Evolutionary conservation across 148 eudicot genomes (phyloP), one percentile per base, ranked within the genome.

Genomic region (Cornus suecica): DNA sequence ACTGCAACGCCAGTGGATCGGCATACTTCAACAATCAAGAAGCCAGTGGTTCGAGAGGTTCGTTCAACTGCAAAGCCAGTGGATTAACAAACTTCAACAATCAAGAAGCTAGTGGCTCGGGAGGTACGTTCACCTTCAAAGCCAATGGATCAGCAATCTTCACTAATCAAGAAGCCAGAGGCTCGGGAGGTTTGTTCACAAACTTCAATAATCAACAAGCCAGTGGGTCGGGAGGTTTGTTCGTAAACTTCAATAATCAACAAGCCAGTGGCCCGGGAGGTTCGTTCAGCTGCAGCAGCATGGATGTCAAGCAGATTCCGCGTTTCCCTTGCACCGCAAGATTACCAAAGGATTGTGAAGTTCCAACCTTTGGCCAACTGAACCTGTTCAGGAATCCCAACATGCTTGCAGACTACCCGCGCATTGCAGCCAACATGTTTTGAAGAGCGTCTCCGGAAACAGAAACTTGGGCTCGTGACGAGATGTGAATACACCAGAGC

Each of bases 311-410:
- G 15, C 45, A 52, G 25, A 16, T 26, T 45, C 69, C 54, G 65
- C 61, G 8, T 8, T 25, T 15, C 70, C 52, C 71, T 5, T 69
- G 62, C 45, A 28, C 65, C 23, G 31, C 71, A 11, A 70, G 73
- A 72, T 62, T 52, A 25, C 61, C 63, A 34, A 82, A 72, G 68
- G 87, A 90, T 66, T 80, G 87, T 25, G 88, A 87, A 75, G 90
- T 87, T 60, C 87, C 90, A 2, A 74, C 77, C 20, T 81, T 79
- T 58, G 69, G 75, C 66, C 56, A 75, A 15, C 61, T 65, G 62
- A 66, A 51, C 71, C 65, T 66, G 27, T 15, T 24, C 11, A 64
- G 32, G 15, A 65, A 66, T 51, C 68, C 77, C 58, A 42, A 48
- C 58, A 45, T 70, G 28, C 18, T 2, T 23, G 42, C n/a, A 52